Percentiles rank a stretch among this genome's conserved stretches.
phyloP scores from a whole-genome alignment of 139 green algal genomes.

The Pseudopediastrum boryanum region DNA sequence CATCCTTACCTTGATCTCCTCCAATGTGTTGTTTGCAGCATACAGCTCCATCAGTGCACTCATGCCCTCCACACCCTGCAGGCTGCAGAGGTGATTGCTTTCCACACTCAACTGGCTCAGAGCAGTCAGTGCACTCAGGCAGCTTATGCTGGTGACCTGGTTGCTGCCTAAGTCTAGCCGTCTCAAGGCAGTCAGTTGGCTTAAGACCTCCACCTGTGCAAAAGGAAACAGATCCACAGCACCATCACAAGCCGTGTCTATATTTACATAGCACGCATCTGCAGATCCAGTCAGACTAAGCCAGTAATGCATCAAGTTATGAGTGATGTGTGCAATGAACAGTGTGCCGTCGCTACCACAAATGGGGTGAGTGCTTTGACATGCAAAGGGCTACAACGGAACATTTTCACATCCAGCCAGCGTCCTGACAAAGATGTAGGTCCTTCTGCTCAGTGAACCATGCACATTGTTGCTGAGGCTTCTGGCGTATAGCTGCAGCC shows the following conservation, averaged over 20 bases:
- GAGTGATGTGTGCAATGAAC: slow-evolving; percentile 41
- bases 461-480: too few relatives aligned
- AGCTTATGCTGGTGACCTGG: slow-evolving; percentile 60
- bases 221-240: background rate
- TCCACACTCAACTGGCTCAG: slow-evolving; percentile 75
- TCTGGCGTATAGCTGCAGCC: too few relatives aligned
- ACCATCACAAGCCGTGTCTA: too few relatives aligned
- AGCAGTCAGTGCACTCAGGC: slow-evolving; percentile 46
- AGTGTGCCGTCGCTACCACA: too few relatives aligned
- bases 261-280: too few relatives aligned
- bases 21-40: slow-evolving; percentile 55
- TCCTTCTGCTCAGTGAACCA: too few relatives aligned
- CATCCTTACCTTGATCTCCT: slow-evolving; percentile 10
- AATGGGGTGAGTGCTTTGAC: too few relatives aligned
- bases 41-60: slow-evolving; percentile 77
- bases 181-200: background rate
- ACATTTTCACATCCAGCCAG: too few relatives aligned
- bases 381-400: too few relatives aligned
- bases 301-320: background rate
- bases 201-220: background rate
- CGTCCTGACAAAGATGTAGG: too few relatives aligned
- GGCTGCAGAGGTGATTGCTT: slow-evolving; percentile 60
- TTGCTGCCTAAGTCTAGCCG: slow-evolving; percentile 48
- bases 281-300: too few relatives aligned
- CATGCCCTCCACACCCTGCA: slow-evolving; percentile 57